Evolutionary conservation across 1,284 basidiomycete genomes (phyloP), one percentile per base, ranked within the genome.

Genomic region (Pseudozyma tsukubaensis): DNA sequence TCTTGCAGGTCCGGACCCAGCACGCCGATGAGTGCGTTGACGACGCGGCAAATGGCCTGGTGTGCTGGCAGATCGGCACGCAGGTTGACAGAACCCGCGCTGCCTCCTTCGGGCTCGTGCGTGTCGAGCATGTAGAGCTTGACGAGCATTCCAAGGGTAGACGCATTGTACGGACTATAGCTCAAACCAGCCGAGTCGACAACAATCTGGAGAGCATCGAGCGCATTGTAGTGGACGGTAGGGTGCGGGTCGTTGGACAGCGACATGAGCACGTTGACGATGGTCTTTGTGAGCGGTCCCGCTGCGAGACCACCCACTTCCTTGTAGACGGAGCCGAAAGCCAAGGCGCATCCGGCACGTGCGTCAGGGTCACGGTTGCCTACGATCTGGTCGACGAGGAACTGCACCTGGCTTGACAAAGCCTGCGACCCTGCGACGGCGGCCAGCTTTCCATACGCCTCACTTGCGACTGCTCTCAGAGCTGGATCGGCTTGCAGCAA

Each of bases 1-100:
- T 97, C 96, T 80, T 94, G 92, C 57, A 99, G 90, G 81, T 99
- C 97, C 0, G 97, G 96, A 1, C 97, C 97, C 45, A 98, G 89
- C 4, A 98, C 92, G 32, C 92, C 94, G 69, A 97, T 93, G 43
- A 97, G 88, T 0, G 94, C 94, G 81, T 97, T 94, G 55, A 97
- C 91, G 49, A 97, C 92, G 74, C 92, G 91, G 80, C 94, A 97
- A 40, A 94, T 90, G 16, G 93, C 91, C 49, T 95, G 93, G 82
- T 97, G 95, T 0, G 93, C 91, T 0, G 95, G 94, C 40, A 94
- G 88, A 79, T 96, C 94, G 11, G 94, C 94, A 57, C 94, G 91
- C 50, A 94, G 86, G 83, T 98, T 98, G 62, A 91, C 91, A 21
- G 89, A 87, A 8, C 85, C 83, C 7, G 94, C 86, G 0, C 92